Evolutionary conservation across 768 basidiomycete species (phyloP), one percentile per base, ranked within the genome.

Genomic region (Tricholoma saponaceum): DNA sequence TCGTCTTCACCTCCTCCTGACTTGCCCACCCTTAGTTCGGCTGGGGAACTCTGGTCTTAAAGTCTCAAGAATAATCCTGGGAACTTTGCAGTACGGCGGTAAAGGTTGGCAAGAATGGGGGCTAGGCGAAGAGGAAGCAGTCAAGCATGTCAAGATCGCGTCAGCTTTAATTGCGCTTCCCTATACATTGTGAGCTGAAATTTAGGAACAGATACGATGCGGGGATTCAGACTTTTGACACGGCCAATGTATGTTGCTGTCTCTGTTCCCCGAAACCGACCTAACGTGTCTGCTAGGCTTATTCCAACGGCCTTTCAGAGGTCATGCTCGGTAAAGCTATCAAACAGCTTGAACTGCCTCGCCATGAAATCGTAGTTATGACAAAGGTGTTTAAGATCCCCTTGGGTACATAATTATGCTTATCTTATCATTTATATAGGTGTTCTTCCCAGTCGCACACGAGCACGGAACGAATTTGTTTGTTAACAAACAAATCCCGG

Each of bases 331-430:
- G 89, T 10, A 85, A 87, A 62, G 87, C 83, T 3, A 84, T 92
- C 72, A 87, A 86, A 64, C 65, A 83, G 59, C 77, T 82, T 60
- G 67, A 83, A 20, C 74, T 89, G 10, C 87, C 88, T n/a, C 81
- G 90, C 1, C 85, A 87, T 13, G 82, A 86, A 61, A 83, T 91
- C 44, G 89, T 92, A 16, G 80, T 92, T 14, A 79, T 92, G 76
- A 90, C 90, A 55, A 92, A 92, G 73, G 83, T 83, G 55, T 62
- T 55, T 25, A 4, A n/a, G n/a, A 18, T 41, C 50, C 14, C 4
- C 30, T 5, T 5, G 5, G 5, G 6, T 3, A 16, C n/a, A n/a
- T 8, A n/a, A n/a, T 23, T 26, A 8, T 12, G 16, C 20, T 23
- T 22, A 26, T 9, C 14, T 12, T 49, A 5, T 18, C 51, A 18